Percentiles rank a stretch among this genome's conserved stretches.
Evolutionary conservation across 2,329 filamentous ascomycete species (phyloP).

Genomic region (Beauveria sp.): DNA sequence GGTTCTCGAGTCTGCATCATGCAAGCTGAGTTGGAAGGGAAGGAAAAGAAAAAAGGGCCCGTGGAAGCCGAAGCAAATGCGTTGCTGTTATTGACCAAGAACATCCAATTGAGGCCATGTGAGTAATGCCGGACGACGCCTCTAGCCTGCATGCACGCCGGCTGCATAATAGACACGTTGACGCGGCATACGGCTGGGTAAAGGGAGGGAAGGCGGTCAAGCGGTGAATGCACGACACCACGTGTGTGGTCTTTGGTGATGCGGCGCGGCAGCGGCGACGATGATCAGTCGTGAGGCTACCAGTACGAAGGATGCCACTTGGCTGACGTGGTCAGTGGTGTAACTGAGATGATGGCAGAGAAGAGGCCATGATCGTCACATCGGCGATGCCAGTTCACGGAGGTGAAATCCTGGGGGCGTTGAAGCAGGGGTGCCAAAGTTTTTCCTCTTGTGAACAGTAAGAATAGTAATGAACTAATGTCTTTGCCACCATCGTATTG

Average conservation of each 20-base stretch:
- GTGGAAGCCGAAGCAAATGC: background rate
- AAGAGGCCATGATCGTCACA: too few species aligned
- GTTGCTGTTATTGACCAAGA: too few species aligned
- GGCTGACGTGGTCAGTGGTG: too few species aligned
- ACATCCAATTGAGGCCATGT: background rate
- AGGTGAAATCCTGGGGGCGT: too few species aligned
- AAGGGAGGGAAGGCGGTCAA: background rate
- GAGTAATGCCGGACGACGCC: background rate
- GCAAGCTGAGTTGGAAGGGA: background rate
- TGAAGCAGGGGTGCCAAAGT: too few species aligned
- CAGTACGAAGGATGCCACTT: too few species aligned
- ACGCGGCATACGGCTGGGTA: background rate
- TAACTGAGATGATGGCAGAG: too few species aligned
- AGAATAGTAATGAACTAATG: too few species aligned
- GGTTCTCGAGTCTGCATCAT: too few species aligned
- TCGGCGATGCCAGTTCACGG: too few species aligned
- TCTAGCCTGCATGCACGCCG: background rate
- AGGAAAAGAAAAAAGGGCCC: background rate
- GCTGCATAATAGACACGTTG: background rate
- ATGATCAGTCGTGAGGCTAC: background rate
- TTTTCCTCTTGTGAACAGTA: too few species aligned
- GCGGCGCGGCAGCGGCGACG: background rate
- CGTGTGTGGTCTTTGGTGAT: background rate
- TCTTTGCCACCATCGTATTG: too few species aligned
- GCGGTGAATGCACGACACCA: conserved; percentile 1